Conservation (phyloP, 2,329 filamentous ascomycete genomes). For the Neofusicoccum parvum region DNA sequence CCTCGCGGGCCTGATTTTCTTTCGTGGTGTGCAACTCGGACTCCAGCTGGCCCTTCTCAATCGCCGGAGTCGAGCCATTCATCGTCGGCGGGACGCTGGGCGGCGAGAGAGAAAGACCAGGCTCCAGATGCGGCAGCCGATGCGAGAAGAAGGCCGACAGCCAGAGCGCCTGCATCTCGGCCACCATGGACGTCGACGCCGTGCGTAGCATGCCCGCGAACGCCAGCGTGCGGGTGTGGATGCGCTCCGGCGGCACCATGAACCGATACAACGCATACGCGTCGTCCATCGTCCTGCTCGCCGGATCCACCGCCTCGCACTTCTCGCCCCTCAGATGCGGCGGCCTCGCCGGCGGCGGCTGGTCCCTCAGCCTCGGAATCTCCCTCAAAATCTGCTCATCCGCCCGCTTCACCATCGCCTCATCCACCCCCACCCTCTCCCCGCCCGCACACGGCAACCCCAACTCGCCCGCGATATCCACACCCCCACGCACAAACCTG, state of each 20-base stretch:
- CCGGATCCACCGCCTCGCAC: not conserved
- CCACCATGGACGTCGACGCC: constrained; percentile 39
- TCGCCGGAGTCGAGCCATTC: not conserved
- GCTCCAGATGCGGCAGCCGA: constrained; percentile 39
- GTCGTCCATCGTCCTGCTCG: constrained; percentile 16
- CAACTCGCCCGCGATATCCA: constrained; percentile 26
- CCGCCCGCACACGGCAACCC: constrained; percentile 23
- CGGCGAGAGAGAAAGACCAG: not conserved
- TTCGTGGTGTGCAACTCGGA: not conserved
- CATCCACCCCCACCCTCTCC: not conserved
- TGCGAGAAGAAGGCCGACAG: constrained; percentile 64
- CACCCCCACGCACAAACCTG: constrained; percentile 42
- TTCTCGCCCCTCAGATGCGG: not conserved
- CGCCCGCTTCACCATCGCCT: constrained; percentile 34
- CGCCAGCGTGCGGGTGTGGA: constrained; percentile 39
- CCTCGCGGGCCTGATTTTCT: not conserved
- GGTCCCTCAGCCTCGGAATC: constrained; percentile 52
- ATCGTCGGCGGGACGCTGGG: not conserved
- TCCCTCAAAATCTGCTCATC: constrained; percentile 55
- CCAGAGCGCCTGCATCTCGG: constrained; percentile 45
- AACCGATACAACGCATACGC: constrained; percentile 50
- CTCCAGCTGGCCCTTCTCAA: not conserved
- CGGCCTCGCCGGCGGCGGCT: not conserved
- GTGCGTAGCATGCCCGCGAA: constrained; percentile 44
- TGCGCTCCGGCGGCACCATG: constrained; percentile 42